A percentile compares a stretch with the other conserved stretches of the same genome.
phyloP scores from a whole-genome alignment of 129 eudicot species.

The Arctium minus region DNA sequence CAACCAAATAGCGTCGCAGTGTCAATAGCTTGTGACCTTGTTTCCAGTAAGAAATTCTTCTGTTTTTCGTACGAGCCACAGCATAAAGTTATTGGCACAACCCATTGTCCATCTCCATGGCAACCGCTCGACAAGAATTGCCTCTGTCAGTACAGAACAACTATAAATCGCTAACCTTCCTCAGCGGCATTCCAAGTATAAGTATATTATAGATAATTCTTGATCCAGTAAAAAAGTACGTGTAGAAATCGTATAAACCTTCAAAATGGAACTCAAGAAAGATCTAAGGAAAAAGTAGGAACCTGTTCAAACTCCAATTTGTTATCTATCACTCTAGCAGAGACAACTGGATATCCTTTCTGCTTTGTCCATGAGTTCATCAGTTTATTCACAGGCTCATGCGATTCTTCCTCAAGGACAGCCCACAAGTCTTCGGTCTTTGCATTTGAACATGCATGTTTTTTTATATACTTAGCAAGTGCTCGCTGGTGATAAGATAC shows the following conservation, averaged over 20 bases:
- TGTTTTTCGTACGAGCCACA: conserved; percentile 72
- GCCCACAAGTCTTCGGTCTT: conserved; percentile 98
- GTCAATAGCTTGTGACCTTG: conserved; percentile 50
- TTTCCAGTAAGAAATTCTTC: conserved; percentile 56
- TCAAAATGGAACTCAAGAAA: neutral
- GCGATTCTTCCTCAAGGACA: conserved; percentile 84
- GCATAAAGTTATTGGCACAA: conserved; percentile 82
- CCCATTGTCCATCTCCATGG: conserved; percentile 81
- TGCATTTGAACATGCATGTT: conserved; percentile 89
- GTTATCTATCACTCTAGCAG: conserved; percentile 59
- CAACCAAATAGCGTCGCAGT: conserved; percentile 30
- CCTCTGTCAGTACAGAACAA: conserved; percentile 43
- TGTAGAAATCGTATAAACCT: neutral
- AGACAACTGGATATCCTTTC: conserved; percentile 91
- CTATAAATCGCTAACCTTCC: neutral
- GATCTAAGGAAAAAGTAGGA: neutral
- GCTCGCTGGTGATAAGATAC: conserved; percentile 52
- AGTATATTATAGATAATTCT: neutral
- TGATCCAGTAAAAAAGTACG: neutral
- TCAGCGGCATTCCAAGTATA: neutral
- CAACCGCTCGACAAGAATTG: conserved; percentile 79
- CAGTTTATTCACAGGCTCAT: conserved; percentile 85
- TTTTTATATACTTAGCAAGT: conserved; percentile 84
- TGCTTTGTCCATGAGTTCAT: conserved; percentile 99
- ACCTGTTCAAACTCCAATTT: conserved; percentile 88